Conservation (phyloP, 1,284 basidiomycete genomes). For the Naganishia cerealis region DNA sequence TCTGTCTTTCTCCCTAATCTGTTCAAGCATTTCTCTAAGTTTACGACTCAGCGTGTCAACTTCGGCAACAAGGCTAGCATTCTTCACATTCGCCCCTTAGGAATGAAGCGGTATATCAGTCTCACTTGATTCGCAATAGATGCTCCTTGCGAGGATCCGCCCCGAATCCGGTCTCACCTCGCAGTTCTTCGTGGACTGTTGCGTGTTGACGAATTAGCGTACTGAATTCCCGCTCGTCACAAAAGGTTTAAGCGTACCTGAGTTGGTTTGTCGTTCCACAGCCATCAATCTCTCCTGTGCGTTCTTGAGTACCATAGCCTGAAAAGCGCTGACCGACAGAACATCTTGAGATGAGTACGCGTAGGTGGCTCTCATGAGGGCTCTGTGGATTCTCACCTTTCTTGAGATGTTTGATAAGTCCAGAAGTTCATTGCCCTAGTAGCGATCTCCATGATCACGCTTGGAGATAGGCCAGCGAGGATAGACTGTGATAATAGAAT, state of each 20-base stretch:
- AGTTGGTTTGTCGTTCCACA: slow-evolving; percentile 36
- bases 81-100: slow-evolving; percentile 36
- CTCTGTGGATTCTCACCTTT: slow-evolving; percentile 34
- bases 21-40: slow-evolving; percentile 33
- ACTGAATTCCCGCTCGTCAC: background rate
- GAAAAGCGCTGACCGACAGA: slow-evolving; percentile 37
- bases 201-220: background rate
- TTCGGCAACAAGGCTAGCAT: slow-evolving; percentile 34
- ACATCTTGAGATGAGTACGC: background rate
- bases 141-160: background rate
- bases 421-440: slow-evolving; percentile 41
- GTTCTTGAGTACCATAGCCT: slow-evolving; percentile 39
- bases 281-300: slow-evolving; percentile 35
- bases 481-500: slow-evolving; percentile 36
- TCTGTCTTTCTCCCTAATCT: slow-evolving; percentile 35
- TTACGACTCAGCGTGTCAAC: slow-evolving; percentile 31
- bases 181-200: slow-evolving; percentile 35
- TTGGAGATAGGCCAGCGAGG: slow-evolving; percentile 40
- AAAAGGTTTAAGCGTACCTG: slow-evolving; percentile 30
- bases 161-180: slow-evolving; percentile 25
- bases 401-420: slow-evolving; percentile 43
- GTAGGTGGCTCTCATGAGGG: background rate
- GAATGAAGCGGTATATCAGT: background rate
- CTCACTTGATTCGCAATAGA: background rate
- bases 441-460: slow-evolving; percentile 40